A percentile compares a stretch with the other conserved stretches of the same genome.
Evolutionary conservation across 495 filamentous ascomycete genomes (phyloP).

Genomic region (Astrocystis sublimbata): DNA sequence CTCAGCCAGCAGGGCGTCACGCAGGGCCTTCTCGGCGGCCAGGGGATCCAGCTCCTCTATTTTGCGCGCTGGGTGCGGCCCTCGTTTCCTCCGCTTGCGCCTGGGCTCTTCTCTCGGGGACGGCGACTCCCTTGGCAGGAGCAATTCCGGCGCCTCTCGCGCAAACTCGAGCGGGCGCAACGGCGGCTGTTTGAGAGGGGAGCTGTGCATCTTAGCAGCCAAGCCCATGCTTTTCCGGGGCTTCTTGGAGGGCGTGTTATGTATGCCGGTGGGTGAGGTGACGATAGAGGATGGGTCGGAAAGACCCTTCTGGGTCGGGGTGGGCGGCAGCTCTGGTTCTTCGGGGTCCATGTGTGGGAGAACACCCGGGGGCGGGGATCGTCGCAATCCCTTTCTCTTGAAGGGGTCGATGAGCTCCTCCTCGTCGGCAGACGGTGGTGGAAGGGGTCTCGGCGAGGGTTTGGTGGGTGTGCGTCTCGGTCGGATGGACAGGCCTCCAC

Average conservation of each 20-base stretch:
- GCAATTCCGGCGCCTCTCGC: conserved; percentile 1
- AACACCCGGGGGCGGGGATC: conserved; percentile 41
- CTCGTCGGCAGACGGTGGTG: conserved; percentile 42
- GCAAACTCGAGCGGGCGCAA: conserved; percentile 22
- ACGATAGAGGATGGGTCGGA: conserved; percentile 51
- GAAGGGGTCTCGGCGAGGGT: conserved; percentile 40
- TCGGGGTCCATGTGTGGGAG: conserved; percentile 34
- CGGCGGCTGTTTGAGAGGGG: conserved; percentile 48
- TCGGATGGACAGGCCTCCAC: conserved; percentile 26
- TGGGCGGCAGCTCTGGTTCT: conserved; percentile 72
- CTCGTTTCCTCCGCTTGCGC: conserved; percentile 25
- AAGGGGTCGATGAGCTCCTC: conserved; percentile 50
- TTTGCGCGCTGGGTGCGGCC: conserved; percentile 35
- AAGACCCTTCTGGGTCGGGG: conserved; percentile 62
- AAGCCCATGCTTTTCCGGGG: conserved; percentile 40
- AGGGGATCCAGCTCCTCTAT: conserved; percentile 39
- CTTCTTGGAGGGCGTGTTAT: conserved; percentile 52
- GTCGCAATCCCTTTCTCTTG: conserved; percentile 33
- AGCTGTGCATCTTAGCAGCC: conserved; percentile 44
- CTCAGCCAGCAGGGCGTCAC: conserved; percentile 40
- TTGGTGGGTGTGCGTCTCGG: conserved; percentile 34
- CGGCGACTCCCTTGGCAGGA: conserved; percentile 16
- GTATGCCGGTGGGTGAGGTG: conserved; percentile 54
- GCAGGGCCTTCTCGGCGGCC: conserved; percentile 40
- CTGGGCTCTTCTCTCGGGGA: conserved; percentile 21